Conservation (phyloP, 1,284 basidiomycete species). For the Apiotrichum montevideense region DNA sequence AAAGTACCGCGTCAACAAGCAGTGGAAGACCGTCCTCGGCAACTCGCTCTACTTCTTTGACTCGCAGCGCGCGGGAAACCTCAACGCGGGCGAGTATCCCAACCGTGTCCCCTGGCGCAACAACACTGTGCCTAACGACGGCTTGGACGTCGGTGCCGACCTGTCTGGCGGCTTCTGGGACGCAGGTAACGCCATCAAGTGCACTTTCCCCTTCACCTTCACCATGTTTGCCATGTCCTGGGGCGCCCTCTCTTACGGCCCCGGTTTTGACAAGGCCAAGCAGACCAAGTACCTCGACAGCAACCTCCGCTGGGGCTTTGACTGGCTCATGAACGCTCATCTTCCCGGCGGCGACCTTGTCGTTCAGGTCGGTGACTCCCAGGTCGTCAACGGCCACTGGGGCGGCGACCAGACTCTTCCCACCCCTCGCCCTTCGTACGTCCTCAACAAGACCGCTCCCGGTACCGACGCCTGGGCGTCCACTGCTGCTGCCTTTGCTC, state of each 20-base stretch:
- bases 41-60: slow-evolving; percentile 83
- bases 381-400: slow-evolving; percentile 63
- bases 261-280: slow-evolving; percentile 71
- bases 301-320: slow-evolving; percentile 78
- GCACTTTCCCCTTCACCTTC: slow-evolving; percentile 71
- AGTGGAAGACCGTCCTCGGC: slow-evolving; percentile 69
- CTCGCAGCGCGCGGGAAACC: slow-evolving; percentile 68
- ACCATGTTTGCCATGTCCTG: slow-evolving; percentile 76
- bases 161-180: slow-evolving; percentile 83
- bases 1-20: too few species aligned
- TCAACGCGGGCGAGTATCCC: slow-evolving; percentile 30
- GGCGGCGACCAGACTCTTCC: slow-evolving; percentile 78
- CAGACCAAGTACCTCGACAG: slow-evolving; percentile 82
- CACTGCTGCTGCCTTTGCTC: slow-evolving; percentile 74
- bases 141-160: slow-evolving; percentile 66
- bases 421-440: slow-evolving; percentile 63
- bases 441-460: slow-evolving; percentile 66
- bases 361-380: slow-evolving; percentile 66
- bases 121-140: slow-evolving; percentile 67
- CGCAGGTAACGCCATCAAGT: slow-evolving; percentile 69
- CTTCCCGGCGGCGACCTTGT: slow-evolving; percentile 65
- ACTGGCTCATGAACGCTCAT: slow-evolving; percentile 88
- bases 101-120: slow-evolving; percentile 83
- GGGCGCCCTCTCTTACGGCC: slow-evolving; percentile 76
- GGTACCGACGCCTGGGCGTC: slow-evolving; percentile 82